phyloP scores from a whole-genome alignment of 192 early-diverging fungal genomes.

The Podila horticola region DNA sequence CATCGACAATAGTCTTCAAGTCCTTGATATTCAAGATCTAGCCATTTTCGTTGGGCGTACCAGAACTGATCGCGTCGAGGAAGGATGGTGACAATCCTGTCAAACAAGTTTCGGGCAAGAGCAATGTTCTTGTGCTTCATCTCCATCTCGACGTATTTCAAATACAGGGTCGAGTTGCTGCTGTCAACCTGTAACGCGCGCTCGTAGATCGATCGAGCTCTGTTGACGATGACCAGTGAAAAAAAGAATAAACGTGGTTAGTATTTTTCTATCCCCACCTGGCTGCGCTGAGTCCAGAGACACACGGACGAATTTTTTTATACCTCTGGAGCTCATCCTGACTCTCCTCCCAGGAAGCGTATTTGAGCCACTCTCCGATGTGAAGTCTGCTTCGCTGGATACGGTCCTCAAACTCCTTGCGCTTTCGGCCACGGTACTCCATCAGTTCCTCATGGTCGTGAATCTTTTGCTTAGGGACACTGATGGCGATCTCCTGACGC shows the following conservation, averaged over 20 bases:
- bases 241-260: neutral
- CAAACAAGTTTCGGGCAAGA: constrained; percentile 93
- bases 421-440: constrained; percentile 89
- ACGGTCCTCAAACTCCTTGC: constrained; percentile 95
- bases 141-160: constrained; percentile 97
- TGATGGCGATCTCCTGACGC: constrained; percentile 71
- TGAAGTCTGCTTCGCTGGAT: constrained; percentile 87
- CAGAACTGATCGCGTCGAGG: constrained; percentile 88
- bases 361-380: constrained; percentile 94
- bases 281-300: neutral
- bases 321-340: constrained; percentile 88
- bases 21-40: neutral
- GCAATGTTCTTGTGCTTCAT: constrained; percentile 97
- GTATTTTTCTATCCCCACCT: neutral
- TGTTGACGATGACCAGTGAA: constrained; percentile 10
- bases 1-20: neutral
- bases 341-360: constrained; percentile 95
- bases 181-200: constrained; percentile 93
- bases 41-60: constrained; percentile 21
- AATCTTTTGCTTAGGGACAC: constrained; percentile 87
- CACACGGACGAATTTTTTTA: constrained; percentile 18
- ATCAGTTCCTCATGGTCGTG: constrained; percentile 92
- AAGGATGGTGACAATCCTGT: constrained; percentile 88
- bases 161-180: constrained; percentile 86
- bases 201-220: constrained; percentile 89